Base-by-base conservation (phyloP, 495 filamentous ascomycete genomes). In the Lophium mytilinum region DNA sequence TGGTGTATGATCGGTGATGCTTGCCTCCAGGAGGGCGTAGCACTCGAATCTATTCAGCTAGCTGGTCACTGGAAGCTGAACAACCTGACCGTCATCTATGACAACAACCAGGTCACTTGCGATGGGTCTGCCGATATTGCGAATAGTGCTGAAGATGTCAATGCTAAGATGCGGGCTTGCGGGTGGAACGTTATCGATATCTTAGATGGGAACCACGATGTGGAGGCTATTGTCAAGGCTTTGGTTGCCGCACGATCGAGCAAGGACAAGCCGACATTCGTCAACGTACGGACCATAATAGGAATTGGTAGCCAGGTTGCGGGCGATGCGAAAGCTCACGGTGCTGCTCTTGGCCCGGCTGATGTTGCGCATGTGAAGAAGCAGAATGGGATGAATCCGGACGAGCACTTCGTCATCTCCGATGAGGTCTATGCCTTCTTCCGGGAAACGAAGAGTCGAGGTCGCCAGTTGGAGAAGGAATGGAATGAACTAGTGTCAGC, bases 1-100 rank as follows among this genome's bases (percentile, higher is more conserved):
- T 84, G 73, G 72, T 80, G 78, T 53, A 80, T 82, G 71, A 70
- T 77, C 50, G 79, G 81, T 14, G 81, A 84, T 66, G 81, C 76
- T 0, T 84, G 80, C 60, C 60, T 82, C 54, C 76, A 79, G 62
- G 81, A 84, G 56, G 81, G 80, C 39, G 79, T 84, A n/a, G 81
- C 62, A 1, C 69, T 80, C 6, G 81, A 84, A 60, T 78, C 80
- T 0, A 75, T 82, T 37, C 75, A 75, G 1, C 70, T 80, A 11
- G 81, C 80, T 1, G 81, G 80, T 6, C 76, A 81, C 60, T 75
- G 72, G 62, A 71, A 72, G 46, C 73, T 83, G 8, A 72, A 79
- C 63, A 81, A 82, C 59, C 65, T 84, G 33, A 73, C 73, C 6
- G 63, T 83, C 21, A 77, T 83, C 30, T 82, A 80, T 52, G 79